Base-by-base conservation (phyloP, 1,139 yeast genomes). In the Pichia sp. region DNA sequence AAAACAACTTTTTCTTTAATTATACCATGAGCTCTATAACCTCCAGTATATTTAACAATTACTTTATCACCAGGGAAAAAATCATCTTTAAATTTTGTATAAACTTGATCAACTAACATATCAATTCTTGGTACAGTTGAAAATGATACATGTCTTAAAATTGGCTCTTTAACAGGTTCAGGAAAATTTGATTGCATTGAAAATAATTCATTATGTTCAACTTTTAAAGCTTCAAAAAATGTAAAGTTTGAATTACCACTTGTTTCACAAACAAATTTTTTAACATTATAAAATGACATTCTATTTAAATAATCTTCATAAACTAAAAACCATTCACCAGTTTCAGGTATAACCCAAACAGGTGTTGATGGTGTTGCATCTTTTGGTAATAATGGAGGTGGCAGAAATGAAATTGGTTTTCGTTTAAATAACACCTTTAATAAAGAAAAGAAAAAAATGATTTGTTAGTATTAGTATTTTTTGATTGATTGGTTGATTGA, bases 241-340 rank as follows among this genome's bases (percentile, higher is more conserved):
- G 96, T 87, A 47, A 90, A 71, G 57, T 95, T 84, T 22, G 96
- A 84, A 58, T 89, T 87, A 26, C 98, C 98, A 0, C 97, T 87
- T 46, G 92, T 83, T 67, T 92, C 98, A 67, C 97, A 92, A 6
- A 89, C 95, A 66, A 92, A 92, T 61, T 87, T 84, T 53, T 80
- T 78, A 49, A 80, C 75, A 51, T 73, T 74, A 63, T 83, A 85
- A 62, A 81, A 84, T 61, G 84, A 89, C 68, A 83, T 65, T 45
- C 90, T 66, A 20, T 66, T 65, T 46, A 92, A 67, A 60, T 86
- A 92, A 10, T 80, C 87, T 44, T 83, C 89, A 61, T 92, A 92
- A 11, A 71, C 69, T 24, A 69, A 56, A 61, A 89, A 92, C 87
- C 95, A 90, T 67, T 92, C 97, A 43, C 81, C 82, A 3, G 97